Base-by-base conservation (phyloP, 2,329 filamentous ascomycete genomes). In the Botrytis porri region DNA sequence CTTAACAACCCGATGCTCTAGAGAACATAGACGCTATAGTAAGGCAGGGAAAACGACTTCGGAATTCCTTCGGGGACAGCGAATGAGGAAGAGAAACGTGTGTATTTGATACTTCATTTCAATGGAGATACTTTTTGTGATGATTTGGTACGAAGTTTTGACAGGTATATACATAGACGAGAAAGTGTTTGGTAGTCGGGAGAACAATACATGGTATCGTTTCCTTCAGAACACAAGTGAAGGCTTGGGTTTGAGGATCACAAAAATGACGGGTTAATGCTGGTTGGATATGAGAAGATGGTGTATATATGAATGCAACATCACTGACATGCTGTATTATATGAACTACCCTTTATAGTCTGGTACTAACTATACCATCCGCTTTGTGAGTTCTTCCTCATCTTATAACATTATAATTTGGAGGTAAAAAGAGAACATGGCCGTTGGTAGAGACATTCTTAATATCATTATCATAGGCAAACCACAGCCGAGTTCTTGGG, bases 1-100 rank as follows among this genome's bases (percentile, higher is more conserved):
- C 3, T n/a, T 8, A n/a, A 39, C 12, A 39, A n/a, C 0, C 14
- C 32, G n/a, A 57, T 29, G 0, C 4, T 18, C 14, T 9, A 18
- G 6, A n/a, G 6, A 62, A 41, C 12, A 25, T n/a, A 5, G 4
- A 4, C 1, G 18, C 22, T 4, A 2, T 6, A 9, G 7, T 4
- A 14, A 9, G 35, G 22, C 4, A 18, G 35, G 9, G 1, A 61
- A 35, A 61, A 39, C 14, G 0, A 6, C 35, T 25, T 39, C 20
- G 6, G 1, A 39, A 37, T 16, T n/a, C 1, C 22, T 1, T n/a
- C 12, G 14, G 22, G 18, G 7, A 39, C 12, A 6, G 25, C n/a
- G 14, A 3, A 39, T 41, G 25, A 18, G 16, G 3, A 18, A 20
- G 14, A 62, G 25, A 4, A 57, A 39, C 14, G 3, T 41, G 14